A percentile compares a stretch with the other conserved stretches of the same genome.
Conservation (phyloP, 345 rosid species). For the Capsella bursapastoris region DNA sequence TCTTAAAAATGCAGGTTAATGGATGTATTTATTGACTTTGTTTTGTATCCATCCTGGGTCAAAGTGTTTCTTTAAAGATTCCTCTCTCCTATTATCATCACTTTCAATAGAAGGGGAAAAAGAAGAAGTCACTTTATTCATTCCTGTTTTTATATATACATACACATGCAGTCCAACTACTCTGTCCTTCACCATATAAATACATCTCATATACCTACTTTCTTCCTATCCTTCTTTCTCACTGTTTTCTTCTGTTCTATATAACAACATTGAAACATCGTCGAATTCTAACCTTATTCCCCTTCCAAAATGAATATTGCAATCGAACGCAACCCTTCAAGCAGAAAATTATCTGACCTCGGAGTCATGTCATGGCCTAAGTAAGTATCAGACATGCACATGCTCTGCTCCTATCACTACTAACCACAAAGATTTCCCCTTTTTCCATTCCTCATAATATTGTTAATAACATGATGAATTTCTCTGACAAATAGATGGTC, state of each 20-base stretch:
- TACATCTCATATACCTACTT: conserved; percentile 40
- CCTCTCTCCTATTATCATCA: conserved; percentile 39
- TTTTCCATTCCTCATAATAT: not conserved
- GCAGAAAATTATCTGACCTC: conserved; percentile 44
- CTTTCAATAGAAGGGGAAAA: conserved; percentile 21
- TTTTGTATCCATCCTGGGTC: conserved; percentile 40
- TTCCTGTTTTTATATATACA: conserved; percentile 36
- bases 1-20: conserved; percentile 25
- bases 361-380: conserved; percentile 52
- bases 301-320: conserved; percentile 40
- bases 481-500: conserved; percentile 68
- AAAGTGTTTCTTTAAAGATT: conserved; percentile 44
- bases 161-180: conserved; percentile 40
- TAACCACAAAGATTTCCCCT: conserved; percentile 7
- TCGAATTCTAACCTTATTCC: conserved; percentile 12
- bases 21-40: conserved; percentile 40
- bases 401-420: conserved; percentile 7
- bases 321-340: conserved; percentile 43
- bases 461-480: conserved; percentile 30
- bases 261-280: conserved; percentile 25
- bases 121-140: conserved; percentile 43
- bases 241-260: conserved; percentile 20
- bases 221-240: conserved; percentile 36
- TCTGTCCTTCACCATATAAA: conserved; percentile 35
- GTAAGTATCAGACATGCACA: conserved; percentile 40